Base-by-base conservation (phyloP, 768 basidiomycete genomes). In the Hericium coralloides region DNA sequence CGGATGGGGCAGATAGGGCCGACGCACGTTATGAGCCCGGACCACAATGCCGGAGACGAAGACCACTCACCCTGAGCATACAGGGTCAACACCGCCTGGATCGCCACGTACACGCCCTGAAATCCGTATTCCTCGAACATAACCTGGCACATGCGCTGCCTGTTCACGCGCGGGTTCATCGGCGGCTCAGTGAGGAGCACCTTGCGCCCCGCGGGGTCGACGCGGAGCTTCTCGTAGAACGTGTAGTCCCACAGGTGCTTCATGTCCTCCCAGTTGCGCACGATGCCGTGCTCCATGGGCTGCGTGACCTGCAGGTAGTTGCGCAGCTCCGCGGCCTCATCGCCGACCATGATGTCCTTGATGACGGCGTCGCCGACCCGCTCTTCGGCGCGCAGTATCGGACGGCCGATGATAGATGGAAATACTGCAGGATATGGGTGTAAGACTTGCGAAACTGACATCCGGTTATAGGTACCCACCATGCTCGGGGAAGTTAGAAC, bases 111-210 rank as follows among this genome's bases (percentile, higher is more conserved):
- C 57, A 98, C 92, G 0, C 92, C 91, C 17, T 85, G 84, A 66
- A 98, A 98, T 2, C 92, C 93, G 70, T 98, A 99, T 60, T 95
- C 90, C 75, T 99, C 97, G 68, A 99, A 98, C 97, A 99, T 99
- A 67, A 98, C 92, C 71, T 98, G 88, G 56, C 85, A 88, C 94
- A 99, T 98, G 69, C 81, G 77, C 71, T 94, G 86, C 65, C 97
- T 73, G 72, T 99, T 98, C 61, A 73, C 86, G 68, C 86, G 92
- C 3, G 97, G 97, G 72, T 99, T 98, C 97, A 98, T 98, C 26
- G 97, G 97, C 15, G 97, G 97, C 71, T 99, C 97, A 0, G 97
- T 99, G 65, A 99, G 79, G 59, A 99, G 72, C 39, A 99, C 81
- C 74, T 98, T 99, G 59, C 82, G 78, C 0, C 92, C 97, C 23